A percentile compares a stretch with the other conserved stretches of the same genome.
These are phyloP conservation scores for Spathaspora girioi DNA, from an alignment of 805 yeast genomes.

Conservation along the genomic window DNA sequence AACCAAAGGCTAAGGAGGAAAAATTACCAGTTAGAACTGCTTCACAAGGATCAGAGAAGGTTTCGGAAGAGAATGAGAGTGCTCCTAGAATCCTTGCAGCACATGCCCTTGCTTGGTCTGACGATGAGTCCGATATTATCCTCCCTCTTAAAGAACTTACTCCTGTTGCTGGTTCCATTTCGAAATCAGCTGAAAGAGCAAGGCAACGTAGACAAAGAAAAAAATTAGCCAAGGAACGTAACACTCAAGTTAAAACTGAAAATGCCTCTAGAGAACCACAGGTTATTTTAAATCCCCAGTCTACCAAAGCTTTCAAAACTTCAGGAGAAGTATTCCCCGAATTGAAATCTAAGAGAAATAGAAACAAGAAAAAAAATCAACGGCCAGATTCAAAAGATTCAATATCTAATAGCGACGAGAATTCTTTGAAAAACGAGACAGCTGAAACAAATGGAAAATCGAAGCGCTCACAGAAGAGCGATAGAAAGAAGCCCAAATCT, in stretches of 20 bases:
- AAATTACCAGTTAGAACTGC: not conserved
- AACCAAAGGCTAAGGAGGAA: not conserved
- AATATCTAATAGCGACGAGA: not conserved
- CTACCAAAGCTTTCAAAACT: not conserved
- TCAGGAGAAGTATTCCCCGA: not conserved
- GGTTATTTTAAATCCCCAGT: not conserved
- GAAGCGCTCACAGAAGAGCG: not conserved
- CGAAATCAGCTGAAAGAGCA: not conserved
- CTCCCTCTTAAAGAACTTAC: not conserved
- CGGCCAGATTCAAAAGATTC: not conserved
- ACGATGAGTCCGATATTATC: not conserved
- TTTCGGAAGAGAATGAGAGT: not conserved
- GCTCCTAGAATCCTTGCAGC: not conserved
- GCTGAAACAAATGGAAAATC: not conserved
- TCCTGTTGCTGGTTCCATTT: not conserved
- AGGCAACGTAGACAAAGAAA: not conserved
- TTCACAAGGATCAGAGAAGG: not conserved
- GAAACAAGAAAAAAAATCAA: conserved; percentile 2
- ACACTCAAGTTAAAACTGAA: not conserved
- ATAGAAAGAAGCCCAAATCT: not conserved
- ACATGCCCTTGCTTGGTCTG: not conserved
- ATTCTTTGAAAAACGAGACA: not conserved
- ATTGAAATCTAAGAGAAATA: not conserved
- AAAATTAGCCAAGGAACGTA: not conserved
- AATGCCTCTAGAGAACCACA: not conserved